Conservation (phyloP, 495 filamentous ascomycete genomes). For the Podospora anserina region DNA sequence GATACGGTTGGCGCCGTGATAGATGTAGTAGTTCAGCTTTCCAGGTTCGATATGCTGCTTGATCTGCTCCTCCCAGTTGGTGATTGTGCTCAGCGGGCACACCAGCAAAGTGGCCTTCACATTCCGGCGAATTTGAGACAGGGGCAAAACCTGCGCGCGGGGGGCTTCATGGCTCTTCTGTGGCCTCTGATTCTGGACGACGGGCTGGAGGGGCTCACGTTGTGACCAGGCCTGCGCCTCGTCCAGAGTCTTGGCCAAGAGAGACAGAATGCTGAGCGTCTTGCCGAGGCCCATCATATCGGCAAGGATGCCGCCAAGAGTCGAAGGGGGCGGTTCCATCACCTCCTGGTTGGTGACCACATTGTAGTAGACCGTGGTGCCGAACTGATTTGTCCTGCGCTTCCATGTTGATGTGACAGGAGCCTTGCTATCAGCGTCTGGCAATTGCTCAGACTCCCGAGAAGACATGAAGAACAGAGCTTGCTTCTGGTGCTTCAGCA, state of each 20-base stretch:
- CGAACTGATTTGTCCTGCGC: slow-evolving; percentile 47
- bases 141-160: slow-evolving; percentile 31
- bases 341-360: slow-evolving; percentile 74
- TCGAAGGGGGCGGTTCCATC: slow-evolving; percentile 62
- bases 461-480: slow-evolving; percentile 82
- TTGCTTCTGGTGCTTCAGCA: slow-evolving; percentile 88
- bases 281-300: slow-evolving; percentile 99
- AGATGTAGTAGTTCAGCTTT: slow-evolving; percentile 66
- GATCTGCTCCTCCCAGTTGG: slow-evolving; percentile 91
- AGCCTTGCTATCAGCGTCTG: slow-evolving; percentile 37
- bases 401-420: slow-evolving; percentile 75
- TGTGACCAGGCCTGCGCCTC: slow-evolving; percentile 58
- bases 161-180: slow-evolving; percentile 34
- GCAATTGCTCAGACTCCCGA: slow-evolving; percentile 59
- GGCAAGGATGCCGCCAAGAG: slow-evolving; percentile 83
- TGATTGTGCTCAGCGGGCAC: slow-evolving; percentile 82
- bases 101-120: slow-evolving; percentile 81
- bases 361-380: slow-evolving; percentile 64
- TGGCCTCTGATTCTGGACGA: slow-evolving; percentile 38
- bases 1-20: slow-evolving; percentile 74
- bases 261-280: slow-evolving; percentile 80
- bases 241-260: slow-evolving; percentile 60
- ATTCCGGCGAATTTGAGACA: slow-evolving; percentile 58
- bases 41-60: slow-evolving; percentile 67
- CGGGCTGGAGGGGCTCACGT: slow-evolving; percentile 40